Conservation (phyloP, 116 monocot species). For the Phalaenopsis hybrid region DNA sequence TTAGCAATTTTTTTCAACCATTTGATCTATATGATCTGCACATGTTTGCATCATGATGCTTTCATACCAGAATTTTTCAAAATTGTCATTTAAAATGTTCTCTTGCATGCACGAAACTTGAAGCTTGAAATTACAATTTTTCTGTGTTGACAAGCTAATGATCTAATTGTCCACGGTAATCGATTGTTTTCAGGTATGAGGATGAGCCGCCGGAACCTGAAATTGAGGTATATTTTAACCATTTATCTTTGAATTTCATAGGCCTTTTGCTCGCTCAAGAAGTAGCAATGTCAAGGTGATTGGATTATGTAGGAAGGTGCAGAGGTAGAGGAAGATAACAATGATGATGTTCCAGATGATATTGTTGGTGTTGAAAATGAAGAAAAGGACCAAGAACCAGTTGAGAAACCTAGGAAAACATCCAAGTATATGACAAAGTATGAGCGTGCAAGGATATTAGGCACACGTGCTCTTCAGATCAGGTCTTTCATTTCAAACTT, state of each 20-base stretch:
- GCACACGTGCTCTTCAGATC: conserved; percentile 96
- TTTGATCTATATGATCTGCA: not conserved
- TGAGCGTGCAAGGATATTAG: conserved; percentile 92
- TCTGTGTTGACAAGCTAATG: not conserved
- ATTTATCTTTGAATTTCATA: not conserved
- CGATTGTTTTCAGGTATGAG: conserved; percentile 51
- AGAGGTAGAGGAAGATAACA: conserved; percentile 59
- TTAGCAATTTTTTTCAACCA: not conserved
- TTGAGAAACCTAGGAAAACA: conserved; percentile 60
- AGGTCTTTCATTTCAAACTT: conserved; percentile 36
- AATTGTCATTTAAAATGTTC: not conserved
- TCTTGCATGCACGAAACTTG: not conserved
- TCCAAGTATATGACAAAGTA: conserved; percentile 99
- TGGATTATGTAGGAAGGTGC: conserved; percentile 61
- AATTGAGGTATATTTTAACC: conserved; percentile 46
- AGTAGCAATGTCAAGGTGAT: not conserved
- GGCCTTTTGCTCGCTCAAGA: not conserved
- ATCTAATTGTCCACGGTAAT: not conserved
- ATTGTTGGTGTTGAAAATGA: conserved; percentile 54
- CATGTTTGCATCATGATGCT: not conserved
- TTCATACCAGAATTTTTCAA: not conserved
- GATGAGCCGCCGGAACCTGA: conserved; percentile 97
- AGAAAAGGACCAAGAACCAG: conserved; percentile 54
- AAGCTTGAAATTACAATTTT: not conserved
- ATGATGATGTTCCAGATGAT: conserved; percentile 67